Evolutionary conservation across 192 early-diverging fungal genomes (phyloP), one percentile per base, ranked within the genome.

Genomic region (Coemansia aciculifera): DNA sequence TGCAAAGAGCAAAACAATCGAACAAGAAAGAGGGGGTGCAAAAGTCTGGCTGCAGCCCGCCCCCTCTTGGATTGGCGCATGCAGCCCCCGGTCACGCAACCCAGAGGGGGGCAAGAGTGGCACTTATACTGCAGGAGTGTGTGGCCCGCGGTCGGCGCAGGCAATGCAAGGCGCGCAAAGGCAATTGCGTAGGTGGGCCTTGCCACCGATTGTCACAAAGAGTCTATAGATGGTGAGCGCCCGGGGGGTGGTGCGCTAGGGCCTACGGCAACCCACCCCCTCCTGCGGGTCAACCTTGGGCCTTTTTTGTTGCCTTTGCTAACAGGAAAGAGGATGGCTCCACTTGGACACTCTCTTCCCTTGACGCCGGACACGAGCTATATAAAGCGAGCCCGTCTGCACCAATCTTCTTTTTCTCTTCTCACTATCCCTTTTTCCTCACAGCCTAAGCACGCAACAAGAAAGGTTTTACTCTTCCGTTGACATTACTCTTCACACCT

Each of bases 261-360:
- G 52, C 29, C 52, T 56, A 31, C 24, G 15, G 24, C 52, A 56
- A 56, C 52, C 51, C 52, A 56, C 52, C 52, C 52, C 52, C 46
- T 29, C 23, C 24, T 52, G 23, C 49, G 24, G 21, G 49, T 24
- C 24, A 24, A 52, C 21, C 49, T 52, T 52, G 49, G 24, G 24
- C 49, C 49, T 49, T 49, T 49, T 52, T 52, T 29, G 13, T 48
- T 48, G 44, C 5, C 44, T 51, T 51, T 31, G 29, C 29, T 56
- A 56, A 34, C 52, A 56, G 52, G 52, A 56, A 56, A 56, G 52
- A 32, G 15, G 52, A 31, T 56, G 52, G 52, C 52, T 56, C 52
- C 52, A 5, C 52, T 31, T 56, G 52, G 52, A 15, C 52, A 52
- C 49, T 52, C 49, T 27, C 49, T 52, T 56, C 15, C 12, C 29